Evolutionary conservation across 2,329 filamentous ascomycete species (phyloP).

Genomic region (Fusarium concolor): DNA sequence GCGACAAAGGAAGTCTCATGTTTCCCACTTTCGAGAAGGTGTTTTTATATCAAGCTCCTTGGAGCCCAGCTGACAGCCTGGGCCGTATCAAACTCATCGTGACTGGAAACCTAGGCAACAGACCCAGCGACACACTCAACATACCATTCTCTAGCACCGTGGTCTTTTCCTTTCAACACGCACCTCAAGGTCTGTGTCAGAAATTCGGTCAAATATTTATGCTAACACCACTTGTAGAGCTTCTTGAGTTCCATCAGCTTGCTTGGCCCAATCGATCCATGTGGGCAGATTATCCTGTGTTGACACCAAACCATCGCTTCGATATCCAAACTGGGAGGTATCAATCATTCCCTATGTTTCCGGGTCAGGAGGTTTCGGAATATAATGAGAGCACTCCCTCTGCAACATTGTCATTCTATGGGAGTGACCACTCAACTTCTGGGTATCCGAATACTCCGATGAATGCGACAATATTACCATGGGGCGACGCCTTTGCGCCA

Average conservation of each 20-base stretch:
- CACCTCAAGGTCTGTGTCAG: slow-evolving; percentile 72
- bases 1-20: slow-evolving; percentile 67
- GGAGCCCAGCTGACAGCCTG: slow-evolving; percentile 76
- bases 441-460: neutral
- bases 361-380: neutral
- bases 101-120: slow-evolving; percentile 71
- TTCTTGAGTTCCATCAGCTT: slow-evolving; percentile 78
- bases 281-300: slow-evolving; percentile 59
- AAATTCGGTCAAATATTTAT: fast-evolving
- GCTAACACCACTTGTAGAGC: slow-evolving; percentile 55
- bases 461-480: neutral
- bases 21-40: slow-evolving; percentile 80
- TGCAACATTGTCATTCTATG: neutral
- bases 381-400: no score
- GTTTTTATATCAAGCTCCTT: slow-evolving; percentile 75
- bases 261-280: slow-evolving; percentile 82
- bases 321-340: slow-evolving; percentile 48
- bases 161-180: slow-evolving; percentile 87
- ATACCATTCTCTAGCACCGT: slow-evolving; percentile 65
- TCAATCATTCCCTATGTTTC: neutral
- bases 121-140: slow-evolving; percentile 73
- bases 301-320: slow-evolving; percentile 48
- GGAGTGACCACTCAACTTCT: neutral
- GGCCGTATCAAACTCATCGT: slow-evolving; percentile 83
- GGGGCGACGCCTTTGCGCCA: neutral